These are phyloP conservation scores for Melanogaster broomeanus DNA, from an alignment of 768 basidiomycete genomes.

Conservation along the genomic window DNA sequence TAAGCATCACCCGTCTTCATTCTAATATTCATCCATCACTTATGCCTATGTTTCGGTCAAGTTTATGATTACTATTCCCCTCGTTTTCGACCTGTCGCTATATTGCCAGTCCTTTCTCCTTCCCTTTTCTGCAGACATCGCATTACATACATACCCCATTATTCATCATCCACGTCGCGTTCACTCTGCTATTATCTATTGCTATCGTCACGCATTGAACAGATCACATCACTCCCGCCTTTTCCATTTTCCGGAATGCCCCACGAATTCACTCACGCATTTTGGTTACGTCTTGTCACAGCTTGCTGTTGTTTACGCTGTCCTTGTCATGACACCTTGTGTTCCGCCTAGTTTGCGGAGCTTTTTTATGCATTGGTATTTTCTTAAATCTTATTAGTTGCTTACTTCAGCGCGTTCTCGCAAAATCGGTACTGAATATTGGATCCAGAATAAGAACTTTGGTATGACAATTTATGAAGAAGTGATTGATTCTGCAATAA, in stretches of 20 bases:
- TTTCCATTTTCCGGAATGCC: neutral
- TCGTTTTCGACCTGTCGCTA: slow-evolving; percentile 23
- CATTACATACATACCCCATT: slow-evolving; percentile 8
- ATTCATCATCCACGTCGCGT: slow-evolving; percentile 30
- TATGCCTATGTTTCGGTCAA: slow-evolving; percentile 14
- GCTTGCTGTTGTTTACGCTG: slow-evolving; percentile 10
- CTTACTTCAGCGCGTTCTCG: slow-evolving; percentile 13
- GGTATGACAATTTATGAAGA: neutral
- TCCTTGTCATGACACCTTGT: slow-evolving; percentile 8
- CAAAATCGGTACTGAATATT: neutral
- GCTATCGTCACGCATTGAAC: slow-evolving; percentile 28
- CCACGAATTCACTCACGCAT: slow-evolving; percentile 21
- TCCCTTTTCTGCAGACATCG: slow-evolving; percentile 5
- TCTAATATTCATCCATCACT: slow-evolving; percentile 16
- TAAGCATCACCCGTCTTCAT: slow-evolving; percentile 7
- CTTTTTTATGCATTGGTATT: neutral
- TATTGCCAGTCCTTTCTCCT: slow-evolving; percentile 20
- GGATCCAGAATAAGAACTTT: neutral
- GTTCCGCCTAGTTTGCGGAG: slow-evolving; percentile 9
- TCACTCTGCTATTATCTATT: slow-evolving; percentile 36
- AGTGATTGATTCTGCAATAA: neutral
- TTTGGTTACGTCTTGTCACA: slow-evolving; percentile 22
- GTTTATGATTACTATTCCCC: slow-evolving; percentile 3
- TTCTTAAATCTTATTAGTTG: slow-evolving; percentile 18
- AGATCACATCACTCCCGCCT: slow-evolving; percentile 1